phyloP scores from a whole-genome alignment of 148 eudicot genomes.

The Fagopyrum esculentum region DNA sequence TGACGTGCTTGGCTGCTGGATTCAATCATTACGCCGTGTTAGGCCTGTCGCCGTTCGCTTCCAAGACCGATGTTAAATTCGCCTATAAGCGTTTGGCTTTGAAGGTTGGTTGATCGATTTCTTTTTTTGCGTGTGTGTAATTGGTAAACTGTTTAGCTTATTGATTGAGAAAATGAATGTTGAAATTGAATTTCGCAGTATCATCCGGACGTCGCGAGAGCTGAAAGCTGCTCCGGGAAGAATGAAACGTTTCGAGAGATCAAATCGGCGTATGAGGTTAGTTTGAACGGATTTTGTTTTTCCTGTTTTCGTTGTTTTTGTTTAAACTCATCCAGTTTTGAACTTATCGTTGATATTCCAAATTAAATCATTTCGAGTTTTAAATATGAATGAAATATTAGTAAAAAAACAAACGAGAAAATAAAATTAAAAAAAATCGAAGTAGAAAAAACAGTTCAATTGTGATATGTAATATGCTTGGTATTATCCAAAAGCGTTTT shows the following conservation, averaged over 20 bases:
- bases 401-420: no score
- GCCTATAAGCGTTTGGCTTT: conserved; percentile 35
- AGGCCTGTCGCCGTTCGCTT: conserved; percentile 35
- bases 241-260: conserved; percentile 27
- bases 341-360: no score
- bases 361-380: no score
- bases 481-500: background rate
- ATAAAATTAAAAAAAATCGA: background rate
- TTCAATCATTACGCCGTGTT: conserved; percentile 32
- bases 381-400: background rate
- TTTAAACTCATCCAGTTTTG: no score
- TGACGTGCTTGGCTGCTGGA: conserved; percentile 15
- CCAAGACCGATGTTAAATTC: conserved; percentile 34
- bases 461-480: background rate
- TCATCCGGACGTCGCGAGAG: conserved; percentile 42
- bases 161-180: background rate
- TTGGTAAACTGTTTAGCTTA: background rate
- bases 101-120: conserved; percentile 24
- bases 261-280: conserved; percentile 43
- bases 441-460: background rate
- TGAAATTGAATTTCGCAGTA: conserved; percentile 23
- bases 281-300: background rate
- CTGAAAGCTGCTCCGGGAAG: conserved; percentile 22
- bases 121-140: background rate
- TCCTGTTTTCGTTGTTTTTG: background rate